phyloP scores from a whole-genome alignment of 371 early-diverging fungal genomes.

The Apophysomyces ossiformis region DNA sequence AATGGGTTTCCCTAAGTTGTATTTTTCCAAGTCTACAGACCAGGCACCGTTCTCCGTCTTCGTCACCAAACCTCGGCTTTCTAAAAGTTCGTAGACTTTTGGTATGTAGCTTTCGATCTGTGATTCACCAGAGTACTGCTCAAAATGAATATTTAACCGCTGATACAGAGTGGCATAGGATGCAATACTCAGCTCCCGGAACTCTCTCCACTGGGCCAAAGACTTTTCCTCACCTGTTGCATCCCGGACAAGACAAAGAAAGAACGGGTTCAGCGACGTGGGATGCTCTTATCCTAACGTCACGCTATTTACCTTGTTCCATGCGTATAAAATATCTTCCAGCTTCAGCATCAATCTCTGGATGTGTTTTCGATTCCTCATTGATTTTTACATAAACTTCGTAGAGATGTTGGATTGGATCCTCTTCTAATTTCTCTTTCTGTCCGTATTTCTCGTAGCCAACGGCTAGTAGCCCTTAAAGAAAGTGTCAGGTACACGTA shows the following conservation, averaged over 20 bases:
- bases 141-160: conserved; percentile 91
- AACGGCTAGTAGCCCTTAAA: conserved; percentile 85
- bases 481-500: no score
- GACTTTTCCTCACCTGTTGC: conserved; percentile 67
- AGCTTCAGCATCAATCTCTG: conserved; percentile 73
- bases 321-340: conserved; percentile 91
- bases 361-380: conserved; percentile 58
- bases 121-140: conserved; percentile 97
- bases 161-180: conserved; percentile 88
- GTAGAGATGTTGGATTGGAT: conserved; percentile 96
- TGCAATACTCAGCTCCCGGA: conserved; percentile 87
- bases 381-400: conserved; percentile 97
- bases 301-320: conserved; percentile 78
- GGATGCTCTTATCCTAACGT: not conserved
- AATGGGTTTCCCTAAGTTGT: conserved; percentile 77
- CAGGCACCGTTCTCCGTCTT: conserved; percentile 72
- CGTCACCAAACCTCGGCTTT: conserved; percentile 53
- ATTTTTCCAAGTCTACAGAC: conserved; percentile 72
- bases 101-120: conserved; percentile 76
- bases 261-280: not conserved
- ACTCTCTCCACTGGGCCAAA: conserved; percentile 82
- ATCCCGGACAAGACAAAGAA: not conserved
- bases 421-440: conserved; percentile 75
- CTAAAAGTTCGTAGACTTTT: conserved; percentile 62
- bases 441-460: conserved; percentile 90